Evolutionary conservation across 2,329 filamentous ascomycete species (phyloP).

Genomic region (Fusarium nodosum): DNA sequence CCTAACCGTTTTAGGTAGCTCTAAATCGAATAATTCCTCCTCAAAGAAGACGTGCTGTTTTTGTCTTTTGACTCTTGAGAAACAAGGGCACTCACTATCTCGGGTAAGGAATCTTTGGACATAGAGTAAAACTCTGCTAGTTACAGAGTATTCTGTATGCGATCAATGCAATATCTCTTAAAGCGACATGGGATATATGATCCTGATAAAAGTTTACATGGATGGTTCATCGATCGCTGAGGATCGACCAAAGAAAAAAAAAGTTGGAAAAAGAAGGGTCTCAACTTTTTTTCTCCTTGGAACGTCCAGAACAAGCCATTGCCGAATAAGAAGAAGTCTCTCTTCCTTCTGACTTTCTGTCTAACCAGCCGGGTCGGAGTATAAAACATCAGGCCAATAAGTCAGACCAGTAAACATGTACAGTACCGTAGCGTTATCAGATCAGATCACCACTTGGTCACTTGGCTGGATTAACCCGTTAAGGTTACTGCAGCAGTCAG

Average conservation of each 20-base stretch:
- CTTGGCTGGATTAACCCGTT: conserved; percentile 31
- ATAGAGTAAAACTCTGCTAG: not conserved
- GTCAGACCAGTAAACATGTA: conserved; percentile 14
- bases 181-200: not conserved
- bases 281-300: conserved; percentile 13
- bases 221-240: conserved; percentile 16
- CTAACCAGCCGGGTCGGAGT: conserved; percentile 13
- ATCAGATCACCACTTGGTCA: conserved; percentile 38
- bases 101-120: not conserved
- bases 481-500: conserved; percentile 27
- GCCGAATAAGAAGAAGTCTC: conserved; percentile 38
- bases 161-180: not conserved
- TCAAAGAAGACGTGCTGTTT: conserved; percentile 10
- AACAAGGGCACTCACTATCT: conserved; percentile 12
- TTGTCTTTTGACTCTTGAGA: conserved; percentile 8
- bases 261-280: conserved; percentile 40
- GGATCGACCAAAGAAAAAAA: conserved; percentile 25
- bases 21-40: conserved; percentile 20
- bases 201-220: not conserved
- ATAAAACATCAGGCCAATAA: conserved; percentile 29
- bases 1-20: conserved; percentile 16
- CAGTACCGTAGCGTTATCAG: conserved; percentile 35
- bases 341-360: conserved; percentile 11
- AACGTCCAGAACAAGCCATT: conserved; percentile 34
- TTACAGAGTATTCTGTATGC: not conserved